phyloP scores from a whole-genome alignment of 78 protist species.

The Dictyostelium firmibasis region DNA sequence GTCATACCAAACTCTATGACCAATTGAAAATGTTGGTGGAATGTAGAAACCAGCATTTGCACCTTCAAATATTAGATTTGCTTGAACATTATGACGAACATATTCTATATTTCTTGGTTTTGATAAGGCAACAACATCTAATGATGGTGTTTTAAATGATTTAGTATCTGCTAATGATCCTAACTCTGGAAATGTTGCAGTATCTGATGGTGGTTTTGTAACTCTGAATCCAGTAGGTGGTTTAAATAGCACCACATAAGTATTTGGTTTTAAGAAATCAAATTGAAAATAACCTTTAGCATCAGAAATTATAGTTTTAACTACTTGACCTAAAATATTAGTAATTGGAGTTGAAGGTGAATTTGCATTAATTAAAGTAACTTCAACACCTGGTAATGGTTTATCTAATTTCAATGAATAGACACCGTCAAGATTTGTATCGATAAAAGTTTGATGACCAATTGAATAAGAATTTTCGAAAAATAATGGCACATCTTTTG shows the following conservation, averaged over 20 bases:
- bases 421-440: conserved; percentile 9
- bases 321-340: not conserved
- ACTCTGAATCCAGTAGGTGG: not conserved
- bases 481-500: not conserved
- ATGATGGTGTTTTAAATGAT: not conserved
- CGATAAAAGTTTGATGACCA: conserved; percentile 4
- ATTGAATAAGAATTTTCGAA: not conserved
- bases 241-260: not conserved
- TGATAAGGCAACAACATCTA: not conserved
- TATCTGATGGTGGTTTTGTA: not conserved
- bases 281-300: not conserved
- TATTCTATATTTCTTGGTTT: not conserved
- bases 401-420: not conserved
- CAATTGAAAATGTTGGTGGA: conserved; percentile 1
- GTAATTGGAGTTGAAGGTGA: not conserved
- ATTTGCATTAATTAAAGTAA: not conserved
- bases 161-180: not conserved
- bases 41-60: conserved; percentile 24
- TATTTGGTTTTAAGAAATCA: not conserved
- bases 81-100: not conserved
- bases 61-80: not conserved
- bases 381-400: conserved; percentile 9
- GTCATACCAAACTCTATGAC: conserved; percentile 52
- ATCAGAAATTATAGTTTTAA: not conserved
- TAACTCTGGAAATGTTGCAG: not conserved